Conservation (phyloP, 2,329 filamentous ascomycete genomes). For the Phialophora chinensis region DNA sequence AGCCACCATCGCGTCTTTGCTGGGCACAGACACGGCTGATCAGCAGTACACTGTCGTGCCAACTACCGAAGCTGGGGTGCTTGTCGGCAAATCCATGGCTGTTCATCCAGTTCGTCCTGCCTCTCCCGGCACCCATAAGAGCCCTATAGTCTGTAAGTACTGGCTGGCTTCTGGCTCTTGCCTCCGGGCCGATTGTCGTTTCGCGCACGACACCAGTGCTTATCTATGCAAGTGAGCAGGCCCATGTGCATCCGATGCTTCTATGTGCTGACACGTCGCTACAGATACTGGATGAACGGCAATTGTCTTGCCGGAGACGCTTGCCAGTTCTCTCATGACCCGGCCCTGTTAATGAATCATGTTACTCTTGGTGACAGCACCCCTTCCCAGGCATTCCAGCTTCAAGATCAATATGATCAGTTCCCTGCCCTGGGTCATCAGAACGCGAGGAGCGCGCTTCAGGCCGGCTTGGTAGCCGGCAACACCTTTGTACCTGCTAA, state of each 20-base stretch:
- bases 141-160: constrained; percentile 94
- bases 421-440: constrained; percentile 73
- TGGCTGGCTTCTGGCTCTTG: constrained; percentile 96
- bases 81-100: constrained; percentile 90
- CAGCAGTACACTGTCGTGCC: constrained; percentile 51
- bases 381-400: constrained; percentile 70
- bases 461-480: constrained; percentile 48
- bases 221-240: constrained; percentile 93
- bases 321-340: constrained; percentile 97
- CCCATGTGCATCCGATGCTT: constrained; percentile 28
- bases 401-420: constrained; percentile 77
- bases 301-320: constrained; percentile 93
- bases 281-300: constrained; percentile 91
- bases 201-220: constrained; percentile 93
- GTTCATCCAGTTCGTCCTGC: constrained; percentile 72
- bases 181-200: constrained; percentile 91
- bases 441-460: constrained; percentile 48
- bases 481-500: constrained; percentile 40
- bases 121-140: constrained; percentile 80
- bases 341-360: constrained; percentile 75
- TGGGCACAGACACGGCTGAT: constrained; percentile 62
- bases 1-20: constrained; percentile 86
- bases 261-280: constrained; percentile 40
- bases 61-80: constrained; percentile 66
- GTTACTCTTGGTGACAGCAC: constrained; percentile 71